Evolutionary conservation across 441 rosid species (phyloP).

Genomic region (Gossypium lobatum): DNA sequence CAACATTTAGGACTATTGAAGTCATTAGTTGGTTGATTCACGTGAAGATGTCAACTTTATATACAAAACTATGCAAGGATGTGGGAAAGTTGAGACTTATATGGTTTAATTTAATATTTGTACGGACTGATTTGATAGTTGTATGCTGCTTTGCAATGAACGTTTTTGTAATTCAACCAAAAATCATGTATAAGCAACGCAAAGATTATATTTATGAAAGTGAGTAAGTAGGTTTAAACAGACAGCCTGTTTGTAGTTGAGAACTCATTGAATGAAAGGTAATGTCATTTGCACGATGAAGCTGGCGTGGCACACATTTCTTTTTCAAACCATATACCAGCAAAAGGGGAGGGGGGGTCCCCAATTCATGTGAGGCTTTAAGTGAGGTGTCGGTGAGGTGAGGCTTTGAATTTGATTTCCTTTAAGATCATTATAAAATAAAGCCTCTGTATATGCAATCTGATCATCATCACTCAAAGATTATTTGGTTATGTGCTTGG

Average conservation of each 20-base stretch:
- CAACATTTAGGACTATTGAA: neutral
- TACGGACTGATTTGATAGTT: too few relatives aligned
- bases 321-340: constrained; percentile 12
- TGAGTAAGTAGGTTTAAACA: constrained; percentile 23
- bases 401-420: neutral
- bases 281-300: constrained; percentile 5
- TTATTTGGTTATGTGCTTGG: neutral
- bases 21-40: neutral
- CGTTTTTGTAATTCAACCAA: neutral
- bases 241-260: constrained; percentile 27
- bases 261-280: constrained; percentile 31
- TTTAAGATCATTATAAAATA: constrained; percentile 26
- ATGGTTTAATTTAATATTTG: too few relatives aligned
- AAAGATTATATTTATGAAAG: constrained; percentile 19
- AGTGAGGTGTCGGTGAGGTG: constrained; percentile 33
- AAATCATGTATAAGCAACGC: neutral
- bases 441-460: neutral
- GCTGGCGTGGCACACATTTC: constrained; percentile 23
- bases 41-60: neutral
- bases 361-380: constrained; percentile 40
- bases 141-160: neutral
- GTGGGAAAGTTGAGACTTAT: too few relatives aligned
- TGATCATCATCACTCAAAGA: neutral
- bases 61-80: too few relatives aligned
- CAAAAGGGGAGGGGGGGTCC: constrained; percentile 22